Conservation (phyloP, 192 early-diverging fungal species). For the Bifiguratus adelaidae region DNA sequence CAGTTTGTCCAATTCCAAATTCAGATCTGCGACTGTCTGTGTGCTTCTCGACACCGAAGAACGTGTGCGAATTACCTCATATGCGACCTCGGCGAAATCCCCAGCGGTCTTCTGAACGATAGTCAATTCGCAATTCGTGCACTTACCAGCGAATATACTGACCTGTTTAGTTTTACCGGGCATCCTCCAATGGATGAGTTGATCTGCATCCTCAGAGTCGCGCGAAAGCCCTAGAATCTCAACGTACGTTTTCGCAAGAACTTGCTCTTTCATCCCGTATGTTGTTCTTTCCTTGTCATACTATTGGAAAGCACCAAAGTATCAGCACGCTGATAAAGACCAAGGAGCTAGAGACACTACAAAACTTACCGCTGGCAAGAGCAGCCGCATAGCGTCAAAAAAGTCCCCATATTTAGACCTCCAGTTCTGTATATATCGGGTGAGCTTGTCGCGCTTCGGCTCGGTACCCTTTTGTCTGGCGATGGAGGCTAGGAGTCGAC, state of each 20-base stretch:
- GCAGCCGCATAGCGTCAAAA: conserved; percentile 8
- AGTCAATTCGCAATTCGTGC: conserved; percentile 4
- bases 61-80: conserved; percentile 29
- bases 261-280: conserved; percentile 59
- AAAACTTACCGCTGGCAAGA: conserved; percentile 10
- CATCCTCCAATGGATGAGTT: conserved; percentile 48
- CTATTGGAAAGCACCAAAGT: conserved; percentile 6
- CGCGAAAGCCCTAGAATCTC: conserved; percentile 41
- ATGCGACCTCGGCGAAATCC: conserved; percentile 48
- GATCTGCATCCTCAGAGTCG: conserved; percentile 45
- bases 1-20: conserved; percentile 39
- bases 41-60: conserved; percentile 31
- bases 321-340: neutral
- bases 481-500: conserved; percentile 5
- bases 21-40: conserved; percentile 50
- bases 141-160: neutral
- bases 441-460: conserved; percentile 3
- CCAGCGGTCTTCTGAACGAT: conserved; percentile 35
- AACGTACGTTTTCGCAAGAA: conserved; percentile 53
- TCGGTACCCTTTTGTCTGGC: conserved; percentile 3
- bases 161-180: conserved; percentile 19
- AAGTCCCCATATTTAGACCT: conserved; percentile 8
- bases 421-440: conserved; percentile 7
- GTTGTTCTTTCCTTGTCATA: conserved; percentile 41
- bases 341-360: neutral